Base-by-base conservation (phyloP, 164 flowering plant species). In the Amborella trichopoda region DNA sequence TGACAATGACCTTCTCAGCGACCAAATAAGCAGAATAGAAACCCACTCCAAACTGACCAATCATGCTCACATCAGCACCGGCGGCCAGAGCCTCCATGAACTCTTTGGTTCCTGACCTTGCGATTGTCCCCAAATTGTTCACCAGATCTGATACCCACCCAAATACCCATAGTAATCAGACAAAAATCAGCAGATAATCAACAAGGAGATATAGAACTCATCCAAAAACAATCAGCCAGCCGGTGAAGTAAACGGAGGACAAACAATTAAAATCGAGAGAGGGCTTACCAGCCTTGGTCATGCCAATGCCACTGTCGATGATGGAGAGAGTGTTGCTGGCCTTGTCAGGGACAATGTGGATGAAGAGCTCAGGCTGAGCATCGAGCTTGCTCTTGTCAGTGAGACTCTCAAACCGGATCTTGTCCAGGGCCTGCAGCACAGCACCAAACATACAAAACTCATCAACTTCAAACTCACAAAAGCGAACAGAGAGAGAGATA, bases 51-150 rank as follows among this genome's bases (percentile, higher is more conserved):
- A 70, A 71, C 14, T 74, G 74, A 4, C 76, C 79, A 26, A 75
- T 75, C 81, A 75, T 75, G 60, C 81, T 75, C n/a, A 75, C 73
- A 58, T 75, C 77, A 5, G 81, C 73, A 2, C 77, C 73, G 13
- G 75, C 77, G 36, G 55, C 61, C 49, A 75, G 34, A 11, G 81
- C 81, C 48, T 75, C 77, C 81, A 75, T 75, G 51, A 75, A 75
- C 44, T 75, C 77, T 63, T 72, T 75, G 6, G 81, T 72, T 2
- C 81, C 81, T 1, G 81, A 75, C 60, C 73, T 70, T 4, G 81
- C 81, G 52, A 75, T 75, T 14, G 79, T 77, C 6, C 83, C 83
- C 59, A 73, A 50, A 38, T 76, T 73, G 59, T 76, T 73, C 60
- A 76, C 81, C 76, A 73, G 48, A 38, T 76, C 81, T 70, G 44